These are phyloP conservation scores for Eucalyptus pauciflora DNA, from an alignment of 345 rosid species.

Conservation along the genomic window DNA sequence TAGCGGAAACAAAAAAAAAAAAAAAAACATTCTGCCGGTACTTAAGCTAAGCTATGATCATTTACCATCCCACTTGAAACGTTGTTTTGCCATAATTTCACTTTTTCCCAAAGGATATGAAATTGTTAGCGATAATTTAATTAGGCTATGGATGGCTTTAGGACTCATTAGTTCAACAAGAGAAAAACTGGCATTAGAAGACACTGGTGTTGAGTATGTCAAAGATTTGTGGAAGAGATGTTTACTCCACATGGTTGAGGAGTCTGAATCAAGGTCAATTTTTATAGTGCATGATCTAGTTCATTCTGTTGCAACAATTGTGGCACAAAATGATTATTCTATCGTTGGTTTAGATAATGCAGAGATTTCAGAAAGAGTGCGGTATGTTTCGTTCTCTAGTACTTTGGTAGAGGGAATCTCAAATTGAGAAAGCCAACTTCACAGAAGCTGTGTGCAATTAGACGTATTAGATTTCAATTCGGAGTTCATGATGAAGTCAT, in stretches of 20 bases:
- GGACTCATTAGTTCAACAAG: neutral
- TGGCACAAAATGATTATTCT: neutral
- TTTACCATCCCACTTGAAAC: neutral
- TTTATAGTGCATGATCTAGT: rapidly evolving
- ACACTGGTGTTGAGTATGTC: rapidly evolving
- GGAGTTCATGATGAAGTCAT: rapidly evolving
- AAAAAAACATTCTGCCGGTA: rapidly evolving
- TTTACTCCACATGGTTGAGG: neutral
- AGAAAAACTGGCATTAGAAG: rapidly evolving
- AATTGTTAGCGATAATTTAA: neutral
- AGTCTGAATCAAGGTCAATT: neutral
- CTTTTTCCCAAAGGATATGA: neutral
- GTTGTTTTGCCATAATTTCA: neutral
- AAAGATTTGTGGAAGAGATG: neutral
- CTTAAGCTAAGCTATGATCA: neutral
- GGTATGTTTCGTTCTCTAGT: rapidly evolving
- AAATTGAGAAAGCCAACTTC: neutral
- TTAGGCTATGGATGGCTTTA: neutral
- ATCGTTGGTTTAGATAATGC: neutral
- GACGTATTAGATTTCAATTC: rapidly evolving
- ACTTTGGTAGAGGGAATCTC: neutral
- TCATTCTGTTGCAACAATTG: rapidly evolving
- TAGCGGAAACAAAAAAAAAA: rapidly evolving
- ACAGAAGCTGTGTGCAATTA: rapidly evolving
- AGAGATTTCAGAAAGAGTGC: neutral